Evolutionary conservation across 2,329 filamentous ascomycete species (phyloP).

Genomic region (Cordyceps cicadae): DNA sequence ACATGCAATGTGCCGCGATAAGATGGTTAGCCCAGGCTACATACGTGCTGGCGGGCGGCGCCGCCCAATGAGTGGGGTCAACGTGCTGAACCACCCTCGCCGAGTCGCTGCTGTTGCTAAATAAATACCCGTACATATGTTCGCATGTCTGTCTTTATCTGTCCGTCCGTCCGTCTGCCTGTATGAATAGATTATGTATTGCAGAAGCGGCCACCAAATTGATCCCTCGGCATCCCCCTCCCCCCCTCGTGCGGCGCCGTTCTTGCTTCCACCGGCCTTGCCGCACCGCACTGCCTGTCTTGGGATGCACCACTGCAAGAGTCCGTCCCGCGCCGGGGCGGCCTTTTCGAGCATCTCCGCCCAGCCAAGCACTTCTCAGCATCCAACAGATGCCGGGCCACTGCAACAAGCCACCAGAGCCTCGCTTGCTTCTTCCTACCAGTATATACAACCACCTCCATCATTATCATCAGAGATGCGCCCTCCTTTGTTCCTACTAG

Average conservation of each 20-base stretch:
- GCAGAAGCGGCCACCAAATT: too few relatives aligned
- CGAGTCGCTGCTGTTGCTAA: not conserved
- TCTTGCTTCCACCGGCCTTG: not conserved
- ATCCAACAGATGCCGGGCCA: not conserved
- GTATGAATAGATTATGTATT: not conserved
- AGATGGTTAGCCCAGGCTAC: not conserved
- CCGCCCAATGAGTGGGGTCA: not conserved
- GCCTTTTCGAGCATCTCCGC: not conserved
- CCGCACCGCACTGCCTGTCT: not conserved
- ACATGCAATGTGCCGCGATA: not conserved
- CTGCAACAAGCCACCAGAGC: too few relatives aligned
- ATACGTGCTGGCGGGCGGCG: not conserved
- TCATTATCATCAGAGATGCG: not conserved
- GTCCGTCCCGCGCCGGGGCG: not conserved
- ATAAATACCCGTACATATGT: not conserved
- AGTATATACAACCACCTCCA: not conserved
- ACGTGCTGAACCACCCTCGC: not conserved
- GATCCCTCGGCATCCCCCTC: too few relatives aligned
- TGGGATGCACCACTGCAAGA: not conserved
- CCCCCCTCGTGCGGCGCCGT: too few relatives aligned
- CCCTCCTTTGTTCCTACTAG: not conserved
- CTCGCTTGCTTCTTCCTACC: too few relatives aligned
- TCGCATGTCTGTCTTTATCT: not conserved
- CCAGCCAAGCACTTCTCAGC: not conserved
- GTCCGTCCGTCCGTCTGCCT: not conserved